Conservation (phyloP, 352 stramenopile species). For the Globisporangium solare region DNA sequence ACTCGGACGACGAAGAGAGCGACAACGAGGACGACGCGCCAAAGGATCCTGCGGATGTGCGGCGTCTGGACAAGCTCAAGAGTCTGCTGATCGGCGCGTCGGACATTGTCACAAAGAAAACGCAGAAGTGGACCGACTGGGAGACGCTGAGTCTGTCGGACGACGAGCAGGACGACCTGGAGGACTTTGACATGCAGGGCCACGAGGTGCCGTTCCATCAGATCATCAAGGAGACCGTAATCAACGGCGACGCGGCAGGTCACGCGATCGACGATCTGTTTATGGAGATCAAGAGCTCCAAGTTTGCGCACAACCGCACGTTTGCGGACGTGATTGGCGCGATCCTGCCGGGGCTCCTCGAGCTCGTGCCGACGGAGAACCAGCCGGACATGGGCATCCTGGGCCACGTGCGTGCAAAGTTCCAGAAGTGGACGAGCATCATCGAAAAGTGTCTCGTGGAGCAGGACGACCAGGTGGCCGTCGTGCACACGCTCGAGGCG, state of each 20-base stretch:
- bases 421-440: conserved; percentile 88
- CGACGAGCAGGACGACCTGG: conserved; percentile 59
- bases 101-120: conserved; percentile 55
- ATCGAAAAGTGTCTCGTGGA: conserved; percentile 89
- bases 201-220: conserved; percentile 62
- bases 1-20: conserved; percentile 54
- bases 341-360: conserved; percentile 69
- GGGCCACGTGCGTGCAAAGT: conserved; percentile 71
- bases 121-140: conserved; percentile 70
- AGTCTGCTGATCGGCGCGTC: conserved; percentile 52
- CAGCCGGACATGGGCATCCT: conserved; percentile 68
- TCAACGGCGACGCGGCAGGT: conserved; percentile 60
- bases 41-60: conserved; percentile 22
- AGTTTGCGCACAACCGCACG: conserved; percentile 90
- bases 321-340: conserved; percentile 77
- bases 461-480: conserved; percentile 57
- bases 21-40: conserved; percentile 37
- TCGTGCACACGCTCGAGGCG: conserved; percentile 52
- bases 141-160: conserved; percentile 76
- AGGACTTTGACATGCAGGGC: conserved; percentile 40
- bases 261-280: conserved; percentile 89
- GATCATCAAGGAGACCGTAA: conserved; percentile 82
- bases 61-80: conserved; percentile 67
- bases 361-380: conserved; percentile 49
- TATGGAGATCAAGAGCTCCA: conserved; percentile 93